Base-by-base conservation (phyloP, 306 rosid species). In the Dryas octopetala region DNA sequence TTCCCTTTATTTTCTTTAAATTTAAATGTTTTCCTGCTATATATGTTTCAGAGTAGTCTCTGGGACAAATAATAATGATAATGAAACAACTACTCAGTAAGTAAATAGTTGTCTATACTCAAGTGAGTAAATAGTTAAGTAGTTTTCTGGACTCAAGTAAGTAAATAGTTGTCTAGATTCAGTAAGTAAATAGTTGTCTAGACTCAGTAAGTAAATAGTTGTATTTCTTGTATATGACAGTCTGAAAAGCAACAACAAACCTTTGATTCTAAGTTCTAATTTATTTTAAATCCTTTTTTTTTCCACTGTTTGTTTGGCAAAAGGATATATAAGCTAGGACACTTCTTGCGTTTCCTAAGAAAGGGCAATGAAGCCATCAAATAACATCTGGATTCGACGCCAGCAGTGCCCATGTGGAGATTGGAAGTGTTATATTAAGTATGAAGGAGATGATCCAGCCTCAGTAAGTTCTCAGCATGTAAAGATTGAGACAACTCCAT, bases 321-420 rank as follows among this genome's bases (percentile, higher is more conserved):
- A 57, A 71, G 55, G 32, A 26, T 58, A 57, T 60, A 47, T 54
- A 70, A 54, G 75, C 19, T 58, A 49, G 66, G 49, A 44, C 11
- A 23, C 55, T 7, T 44, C 26, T 45, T 28, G n/a, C 45, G 63
- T 40, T 71, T 40, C 57, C 14, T 5, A 46, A 23, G 62, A 75
- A 68, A 64, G 78, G 82, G 60, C 80, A n/a, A 83, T 71, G 85
- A 89, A 84, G 80, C 86, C 85, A 59, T 79, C 86, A 7, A 81
- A 62, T 75, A 83, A 81, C 86, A 82, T 86, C 53, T 89, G 93
- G 90, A 78, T 84, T 80, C 87, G 80, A 17, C 80, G 85, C 55
- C 90, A 84, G 77, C 89, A 89, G 79, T 86, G 93, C 55, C 90
- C 93, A 0, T 89, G 93, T 71, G 89, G 93, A 80, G 93, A 89